Evolutionary conservation across 352 stramenopile genomes (phyloP), one percentile per base, ranked within the genome.

Genomic region (Phytophthora pisi): DNA sequence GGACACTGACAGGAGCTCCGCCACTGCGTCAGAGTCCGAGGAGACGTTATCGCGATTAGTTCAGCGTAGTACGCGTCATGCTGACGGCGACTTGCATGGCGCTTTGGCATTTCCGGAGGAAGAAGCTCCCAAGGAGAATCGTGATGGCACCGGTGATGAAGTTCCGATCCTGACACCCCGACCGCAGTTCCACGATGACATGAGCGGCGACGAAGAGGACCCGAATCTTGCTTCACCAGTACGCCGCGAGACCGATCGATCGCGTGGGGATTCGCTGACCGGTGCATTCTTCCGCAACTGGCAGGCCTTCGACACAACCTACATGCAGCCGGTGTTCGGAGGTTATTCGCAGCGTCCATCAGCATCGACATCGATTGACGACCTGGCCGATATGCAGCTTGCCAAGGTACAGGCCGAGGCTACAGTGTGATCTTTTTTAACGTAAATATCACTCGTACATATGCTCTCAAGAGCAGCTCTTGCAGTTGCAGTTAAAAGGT

Each of bases 261-360:
- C 72, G n/a, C 68, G 63, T 34, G 74, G 69, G 3, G 78, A 90
- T 55, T 89, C 78, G 15, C 70, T 80, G 36, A 90, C 78, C 1
- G 74, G 77, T 18, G 72, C 77, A 36, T 90, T 94, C 59, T 91
- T 94, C 66, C 86, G 82, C 18, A 82, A 75, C 43, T 96, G 88
- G 88, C 82, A 94, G 66, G 72, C 74, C 9, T 92, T 96, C 62
- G 88, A 96, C 61, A 74, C 73, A 28, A 80, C 74, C 46, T 93
- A 89, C 72, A 87, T 96, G 79, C 86, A 94, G 63, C 88, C 85
- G 15, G 80, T 92, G 30, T 96, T 96, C 55, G 88, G 88, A 38
- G 86, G 88, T 16, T 77, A 68, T 45, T 79, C 79, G 40, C 79
- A 85, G 42, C 60, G 65, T 26, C 46, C 61, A 49, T 38, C 54